phyloP scores from a whole-genome alignment of 2,329 filamentous ascomycete species.

The Diaporthe caulivora region DNA sequence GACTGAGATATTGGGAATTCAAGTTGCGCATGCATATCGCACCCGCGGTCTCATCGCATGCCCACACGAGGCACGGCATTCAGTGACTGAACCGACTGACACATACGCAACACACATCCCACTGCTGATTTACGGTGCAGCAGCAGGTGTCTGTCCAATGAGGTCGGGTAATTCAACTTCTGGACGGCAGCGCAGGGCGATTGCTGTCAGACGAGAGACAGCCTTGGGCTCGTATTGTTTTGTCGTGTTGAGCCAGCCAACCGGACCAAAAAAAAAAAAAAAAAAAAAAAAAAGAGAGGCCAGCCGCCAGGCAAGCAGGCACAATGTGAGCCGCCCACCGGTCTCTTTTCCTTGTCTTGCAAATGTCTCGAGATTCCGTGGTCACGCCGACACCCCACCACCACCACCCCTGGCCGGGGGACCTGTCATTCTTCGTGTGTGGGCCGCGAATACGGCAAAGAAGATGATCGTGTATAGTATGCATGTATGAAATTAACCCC shows the following conservation, averaged over 20 bases:
- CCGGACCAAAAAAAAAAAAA: background rate
- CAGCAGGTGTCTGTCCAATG: background rate
- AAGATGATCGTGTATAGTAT: background rate
- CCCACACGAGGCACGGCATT: background rate
- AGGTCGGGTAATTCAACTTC: background rate
- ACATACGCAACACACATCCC: background rate
- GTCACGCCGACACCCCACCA: conserved; percentile 17
- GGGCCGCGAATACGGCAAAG: background rate
- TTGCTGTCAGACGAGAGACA: background rate
- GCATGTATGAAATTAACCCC: background rate
- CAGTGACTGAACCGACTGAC: background rate
- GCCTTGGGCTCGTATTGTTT: conserved; percentile 24
- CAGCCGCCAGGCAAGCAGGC: background rate
- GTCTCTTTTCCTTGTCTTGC: conserved; percentile 15
- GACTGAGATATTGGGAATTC: background rate
- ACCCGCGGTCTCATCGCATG: background rate
- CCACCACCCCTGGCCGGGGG: too few relatives aligned
- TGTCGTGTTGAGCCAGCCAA: background rate
- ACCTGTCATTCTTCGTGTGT: background rate
- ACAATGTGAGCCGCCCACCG: conserved; percentile 12
- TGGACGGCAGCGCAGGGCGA: background rate
- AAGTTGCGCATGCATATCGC: too few relatives aligned
- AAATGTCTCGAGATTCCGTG: conserved; percentile 26
- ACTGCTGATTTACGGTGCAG: conserved; percentile 1
- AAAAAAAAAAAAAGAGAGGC: background rate